Evolutionary conservation across 2,329 filamentous ascomycete species (phyloP).

Genomic region (Alternaria arbusti): DNA sequence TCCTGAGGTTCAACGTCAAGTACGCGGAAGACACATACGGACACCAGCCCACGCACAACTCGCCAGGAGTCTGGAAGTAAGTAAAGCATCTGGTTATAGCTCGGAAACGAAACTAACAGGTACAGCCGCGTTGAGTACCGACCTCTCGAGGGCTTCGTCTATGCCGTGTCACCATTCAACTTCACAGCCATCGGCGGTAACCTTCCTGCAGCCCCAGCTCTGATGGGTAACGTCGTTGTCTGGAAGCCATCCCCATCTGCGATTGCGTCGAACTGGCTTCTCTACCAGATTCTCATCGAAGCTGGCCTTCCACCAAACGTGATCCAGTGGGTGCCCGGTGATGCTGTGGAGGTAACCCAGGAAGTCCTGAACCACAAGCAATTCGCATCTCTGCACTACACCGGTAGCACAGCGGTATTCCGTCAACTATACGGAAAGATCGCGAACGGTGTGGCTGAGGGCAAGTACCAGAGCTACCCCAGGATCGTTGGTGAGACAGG

Average conservation of each 20-base stretch:
- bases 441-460: slow-evolving; percentile 78
- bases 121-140: slow-evolving; percentile 78
- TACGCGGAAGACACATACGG: slow-evolving; percentile 91
- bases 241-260: slow-evolving; percentile 96
- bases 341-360: slow-evolving; percentile 83
- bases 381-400: slow-evolving; percentile 94
- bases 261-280: slow-evolving; percentile 87
- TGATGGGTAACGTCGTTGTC: slow-evolving; percentile 92
- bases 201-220: slow-evolving; percentile 78
- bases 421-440: slow-evolving; percentile 87
- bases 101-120: slow-evolving; percentile 22
- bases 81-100: slow-evolving; percentile 16
- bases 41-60: slow-evolving; percentile 84
- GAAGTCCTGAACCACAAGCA: slow-evolving; percentile 76
- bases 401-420: slow-evolving; percentile 91
- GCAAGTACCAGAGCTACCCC: slow-evolving; percentile 83
- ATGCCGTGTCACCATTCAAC: slow-evolving; percentile 94
- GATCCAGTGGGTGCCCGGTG: slow-evolving; percentile 91
- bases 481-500: slow-evolving; percentile 90
- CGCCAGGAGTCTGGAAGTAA: slow-evolving; percentile 84
- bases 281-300: slow-evolving; percentile 89
- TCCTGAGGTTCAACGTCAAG: slow-evolving; percentile 91
- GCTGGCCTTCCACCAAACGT: slow-evolving; percentile 88
- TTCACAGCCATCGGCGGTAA: slow-evolving; percentile 96
- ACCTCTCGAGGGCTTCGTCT: slow-evolving; percentile 92